These are phyloP conservation scores for Gleditsia sinensis DNA, from an alignment of 306 rosid genomes.

Conservation along the genomic window DNA sequence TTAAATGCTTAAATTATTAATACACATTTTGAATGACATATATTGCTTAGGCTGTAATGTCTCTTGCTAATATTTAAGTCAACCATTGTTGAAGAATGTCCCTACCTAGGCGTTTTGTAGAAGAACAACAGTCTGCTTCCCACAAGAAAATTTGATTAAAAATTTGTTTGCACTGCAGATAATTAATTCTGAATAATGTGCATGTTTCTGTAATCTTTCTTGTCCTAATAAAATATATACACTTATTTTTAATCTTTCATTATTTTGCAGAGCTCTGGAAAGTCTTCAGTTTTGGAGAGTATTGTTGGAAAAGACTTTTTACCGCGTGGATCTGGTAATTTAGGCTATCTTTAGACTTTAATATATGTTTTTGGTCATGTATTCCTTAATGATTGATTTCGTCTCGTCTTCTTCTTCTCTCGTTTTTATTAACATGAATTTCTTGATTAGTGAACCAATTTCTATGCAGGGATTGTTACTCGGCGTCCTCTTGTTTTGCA, in stretches of 20 bases:
- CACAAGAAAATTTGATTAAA: neutral
- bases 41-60: neutral
- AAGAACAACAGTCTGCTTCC: neutral
- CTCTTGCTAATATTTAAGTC: neutral
- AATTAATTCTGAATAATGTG: neutral
- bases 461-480: conserved; percentile 78
- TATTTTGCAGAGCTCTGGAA: conserved; percentile 84
- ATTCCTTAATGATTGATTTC: neutral
- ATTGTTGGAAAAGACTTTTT: conserved; percentile 96
- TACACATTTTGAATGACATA: neutral
- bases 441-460: conserved; percentile 8
- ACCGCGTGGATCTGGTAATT: conserved; percentile 98
- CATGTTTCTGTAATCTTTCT: neutral
- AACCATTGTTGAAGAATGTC: neutral
- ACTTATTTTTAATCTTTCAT: conserved; percentile 7
- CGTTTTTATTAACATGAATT: conserved; percentile 6
- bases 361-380: neutral
- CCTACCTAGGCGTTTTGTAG: neutral
- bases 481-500: conserved; percentile 95
- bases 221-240: neutral
- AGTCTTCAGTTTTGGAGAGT: conserved; percentile 97
- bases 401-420: conserved; percentile 3
- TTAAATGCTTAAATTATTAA: neutral
- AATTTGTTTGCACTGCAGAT: neutral
- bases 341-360: neutral